phyloP scores from a whole-genome alignment of 192 early-diverging fungal genomes.

The Entomortierella lignicola region DNA sequence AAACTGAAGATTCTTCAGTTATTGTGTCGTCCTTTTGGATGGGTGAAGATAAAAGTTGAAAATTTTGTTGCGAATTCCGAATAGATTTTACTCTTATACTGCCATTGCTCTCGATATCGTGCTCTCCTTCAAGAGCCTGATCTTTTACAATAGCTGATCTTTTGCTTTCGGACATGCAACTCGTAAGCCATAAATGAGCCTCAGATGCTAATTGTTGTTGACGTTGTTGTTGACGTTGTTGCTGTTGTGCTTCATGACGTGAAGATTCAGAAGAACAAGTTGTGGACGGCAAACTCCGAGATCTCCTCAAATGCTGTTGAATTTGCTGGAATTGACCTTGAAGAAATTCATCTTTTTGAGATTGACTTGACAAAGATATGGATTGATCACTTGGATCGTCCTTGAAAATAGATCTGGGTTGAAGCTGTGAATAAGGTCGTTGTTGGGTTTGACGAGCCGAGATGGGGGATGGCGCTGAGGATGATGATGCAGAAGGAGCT shows the following conservation, averaged over 20 bases:
- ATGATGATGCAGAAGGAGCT: not conserved
- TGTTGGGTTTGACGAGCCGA: not conserved
- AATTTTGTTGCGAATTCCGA: no score
- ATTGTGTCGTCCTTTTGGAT: no score
- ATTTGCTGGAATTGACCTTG: not conserved
- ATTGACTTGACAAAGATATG: not conserved
- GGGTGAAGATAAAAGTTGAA: no score
- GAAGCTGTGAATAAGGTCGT: slow-evolving; percentile 7
- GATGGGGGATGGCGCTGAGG: not conserved
- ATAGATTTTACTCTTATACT: not conserved
- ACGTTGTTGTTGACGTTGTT: not conserved
- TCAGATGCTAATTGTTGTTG: not conserved
- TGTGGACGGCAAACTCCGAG: slow-evolving; percentile 17
- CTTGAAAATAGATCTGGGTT: not conserved
- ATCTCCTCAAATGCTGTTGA: not conserved
- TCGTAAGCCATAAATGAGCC: not conserved
- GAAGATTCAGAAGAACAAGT: not conserved
- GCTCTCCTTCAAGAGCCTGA: not conserved
- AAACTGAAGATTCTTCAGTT: no score
- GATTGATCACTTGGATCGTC: not conserved
- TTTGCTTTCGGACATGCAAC: not conserved
- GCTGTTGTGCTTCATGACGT: not conserved
- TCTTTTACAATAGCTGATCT: not conserved
- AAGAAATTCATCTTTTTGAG: not conserved
- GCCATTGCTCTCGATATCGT: not conserved